A percentile compares a stretch with the other conserved stretches of the same genome.
Evolutionary conservation across 2,329 filamentous ascomycete genomes (phyloP).

Genomic region (Calycina herbarum): DNA sequence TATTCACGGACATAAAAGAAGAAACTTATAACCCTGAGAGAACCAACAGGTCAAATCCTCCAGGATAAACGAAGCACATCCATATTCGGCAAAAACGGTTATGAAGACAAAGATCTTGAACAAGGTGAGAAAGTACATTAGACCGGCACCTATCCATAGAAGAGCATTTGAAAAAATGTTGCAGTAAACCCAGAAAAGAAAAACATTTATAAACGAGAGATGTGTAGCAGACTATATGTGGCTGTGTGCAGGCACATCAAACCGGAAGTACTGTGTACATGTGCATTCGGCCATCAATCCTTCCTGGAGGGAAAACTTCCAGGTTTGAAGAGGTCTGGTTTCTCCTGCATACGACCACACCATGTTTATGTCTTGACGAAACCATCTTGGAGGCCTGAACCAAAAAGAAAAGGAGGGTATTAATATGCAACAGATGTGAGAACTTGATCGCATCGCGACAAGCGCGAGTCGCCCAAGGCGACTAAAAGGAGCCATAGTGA

Average conservation of each 20-base stretch:
- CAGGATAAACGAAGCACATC: neutral
- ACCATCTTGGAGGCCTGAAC: neutral
- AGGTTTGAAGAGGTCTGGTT: neutral
- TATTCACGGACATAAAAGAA: neutral
- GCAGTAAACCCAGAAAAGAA: neutral
- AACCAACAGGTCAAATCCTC: neutral
- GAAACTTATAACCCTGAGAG: neutral
- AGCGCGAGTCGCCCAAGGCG: no score
- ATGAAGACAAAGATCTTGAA: neutral
- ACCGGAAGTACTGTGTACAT: neutral
- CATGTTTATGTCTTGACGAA: neutral
- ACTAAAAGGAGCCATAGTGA: no score
- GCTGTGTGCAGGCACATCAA: neutral
- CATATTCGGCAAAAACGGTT: neutral
- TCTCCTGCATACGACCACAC: neutral
- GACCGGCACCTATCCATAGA: neutral
- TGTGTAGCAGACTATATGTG: neutral
- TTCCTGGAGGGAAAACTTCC: neutral
- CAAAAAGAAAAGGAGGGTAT: no score
- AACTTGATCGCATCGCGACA: no score
- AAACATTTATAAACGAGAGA: neutral
- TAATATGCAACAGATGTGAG: no score
- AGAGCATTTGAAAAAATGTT: neutral
- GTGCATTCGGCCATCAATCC: neutral
- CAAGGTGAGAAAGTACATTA: neutral